phyloP scores from a whole-genome alignment of 495 filamentous ascomycete species.

The Aspergillus affinis region DNA sequence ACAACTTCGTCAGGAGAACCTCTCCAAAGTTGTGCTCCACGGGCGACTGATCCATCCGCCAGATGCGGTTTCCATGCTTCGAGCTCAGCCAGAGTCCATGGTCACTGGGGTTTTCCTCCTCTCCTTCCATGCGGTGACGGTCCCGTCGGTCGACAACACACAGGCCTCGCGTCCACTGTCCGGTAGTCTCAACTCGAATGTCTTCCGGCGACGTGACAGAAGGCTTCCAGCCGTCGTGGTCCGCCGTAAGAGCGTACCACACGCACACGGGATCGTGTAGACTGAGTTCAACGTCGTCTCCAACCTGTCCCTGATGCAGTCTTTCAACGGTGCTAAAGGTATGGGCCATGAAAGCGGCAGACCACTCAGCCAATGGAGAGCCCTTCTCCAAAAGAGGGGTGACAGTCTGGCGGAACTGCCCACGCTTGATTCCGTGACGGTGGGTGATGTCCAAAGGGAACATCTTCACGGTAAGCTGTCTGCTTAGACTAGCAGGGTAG shows the following conservation, averaged over 20 bases:
- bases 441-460: slow-evolving; percentile 91
- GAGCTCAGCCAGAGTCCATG: slow-evolving; percentile 70
- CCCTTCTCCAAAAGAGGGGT: slow-evolving; percentile 47
- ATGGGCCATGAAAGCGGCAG: slow-evolving; percentile 68
- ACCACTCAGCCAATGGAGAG: slow-evolving; percentile 84
- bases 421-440: slow-evolving; percentile 63
- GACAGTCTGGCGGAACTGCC: slow-evolving; percentile 57
- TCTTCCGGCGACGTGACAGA: slow-evolving; percentile 53
- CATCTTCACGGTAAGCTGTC: slow-evolving; percentile 68
- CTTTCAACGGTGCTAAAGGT: slow-evolving; percentile 73
- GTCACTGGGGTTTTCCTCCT: slow-evolving; percentile 60
- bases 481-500: slow-evolving; percentile 66
- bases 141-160: slow-evolving; percentile 77
- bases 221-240: slow-evolving; percentile 46
- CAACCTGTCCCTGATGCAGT: slow-evolving; percentile 53
- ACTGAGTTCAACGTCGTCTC: slow-evolving; percentile 58
- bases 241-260: slow-evolving; percentile 74
- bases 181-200: slow-evolving; percentile 80
- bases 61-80: slow-evolving; percentile 73
- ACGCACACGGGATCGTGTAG: slow-evolving; percentile 88
- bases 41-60: slow-evolving; percentile 57
- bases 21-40: slow-evolving; percentile 43
- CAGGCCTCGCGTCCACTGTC: slow-evolving; percentile 94
- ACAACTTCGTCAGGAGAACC: slow-evolving; percentile 45
- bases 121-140: slow-evolving; percentile 57